Base-by-base conservation (phyloP, 192 early-diverging fungal species). In the Coemansia sp. region DNA sequence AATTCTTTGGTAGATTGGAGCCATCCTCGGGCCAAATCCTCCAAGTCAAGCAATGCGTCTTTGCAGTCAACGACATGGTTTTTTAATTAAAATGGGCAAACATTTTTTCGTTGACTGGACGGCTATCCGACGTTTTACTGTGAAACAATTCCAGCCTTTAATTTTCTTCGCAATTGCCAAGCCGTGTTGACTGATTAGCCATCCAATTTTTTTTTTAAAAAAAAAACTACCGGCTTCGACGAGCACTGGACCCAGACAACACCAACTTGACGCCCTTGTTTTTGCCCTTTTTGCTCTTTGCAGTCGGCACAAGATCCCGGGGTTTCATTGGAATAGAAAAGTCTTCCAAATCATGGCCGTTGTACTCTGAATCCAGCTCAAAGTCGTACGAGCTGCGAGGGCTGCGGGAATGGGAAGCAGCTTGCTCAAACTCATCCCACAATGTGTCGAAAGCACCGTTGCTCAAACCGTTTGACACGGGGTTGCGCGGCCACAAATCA, bases 341-440 rank as follows among this genome's bases (percentile, higher is more conserved):
- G 47, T 72, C 66, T 7, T 78, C 66, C 4, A 37, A 57, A 21
- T 67, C 53, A 23, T 68, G 52, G 11, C 54, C 58, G 53, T 62
- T 38, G 26, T 57, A 31, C 22, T 56, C 47, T 11, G 59, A 10
- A 3, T 60, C 61, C 11, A 50, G 20, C 14, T 54, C 63, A 26
- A 42, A 34, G 9, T 62, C 57, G 14, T 69, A 21, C 9, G 28
- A 20, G 15, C 57, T 50, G 15, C 51, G 15, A 22, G 59, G 53
- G 12, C 40, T 59, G 40, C 37, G 42, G 21, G 57, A 51, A 48
- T 9, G 55, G 2, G 56, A 58, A 23, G 52, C 56, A 17, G 71
- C 65, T 21, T 68, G 56, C 46, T 80, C 77, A 58, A 80, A 74
- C 36, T 74, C 65, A 10, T 71, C 72, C 77, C 77, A 80, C 23